These are phyloP conservation scores for Tricladium varicosporioides DNA, from an alignment of 2,329 filamentous ascomycete species.

Conservation along the genomic window DNA sequence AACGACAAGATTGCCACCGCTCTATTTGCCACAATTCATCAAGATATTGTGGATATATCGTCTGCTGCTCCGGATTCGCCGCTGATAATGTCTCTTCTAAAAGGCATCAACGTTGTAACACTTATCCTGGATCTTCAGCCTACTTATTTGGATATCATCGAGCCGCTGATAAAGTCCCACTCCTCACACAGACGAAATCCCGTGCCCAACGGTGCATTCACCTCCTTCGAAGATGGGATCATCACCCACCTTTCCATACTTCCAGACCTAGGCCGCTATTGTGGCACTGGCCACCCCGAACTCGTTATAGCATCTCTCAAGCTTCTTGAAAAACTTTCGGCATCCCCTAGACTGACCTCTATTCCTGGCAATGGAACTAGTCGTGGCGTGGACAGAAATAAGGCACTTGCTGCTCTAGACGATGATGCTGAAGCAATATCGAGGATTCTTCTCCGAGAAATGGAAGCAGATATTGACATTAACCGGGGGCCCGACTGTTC, in stretches of 20 bases:
- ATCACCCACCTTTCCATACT: slow-evolving; percentile 77
- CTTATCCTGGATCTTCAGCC: slow-evolving; percentile 82
- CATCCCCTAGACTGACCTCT: slow-evolving; percentile 61
- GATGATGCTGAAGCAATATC: slow-evolving; percentile 79
- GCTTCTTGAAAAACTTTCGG: slow-evolving; percentile 81
- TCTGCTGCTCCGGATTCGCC: slow-evolving; percentile 75
- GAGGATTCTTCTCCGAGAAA: slow-evolving; percentile 66
- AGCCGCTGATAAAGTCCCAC: slow-evolving; percentile 71
- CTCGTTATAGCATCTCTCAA: slow-evolving; percentile 78
- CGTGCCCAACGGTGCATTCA: slow-evolving; percentile 72
- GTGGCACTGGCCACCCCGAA: slow-evolving; percentile 77
- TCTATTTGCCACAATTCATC: slow-evolving; percentile 75
- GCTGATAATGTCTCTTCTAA: slow-evolving; percentile 73
- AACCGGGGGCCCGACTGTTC: slow-evolving; percentile 67
- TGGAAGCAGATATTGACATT: slow-evolving; percentile 69
- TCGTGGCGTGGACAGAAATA: slow-evolving; percentile 60
- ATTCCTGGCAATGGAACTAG: slow-evolving; percentile 21
- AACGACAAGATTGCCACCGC: slow-evolving; percentile 83
- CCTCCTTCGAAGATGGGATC: slow-evolving; percentile 91
- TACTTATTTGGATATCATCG: slow-evolving; percentile 87
- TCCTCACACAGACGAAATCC: slow-evolving; percentile 55
- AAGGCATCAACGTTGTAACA: slow-evolving; percentile 80
- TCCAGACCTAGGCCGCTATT: slow-evolving; percentile 81
- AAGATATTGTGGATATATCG: slow-evolving; percentile 70
- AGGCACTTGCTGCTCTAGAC: slow-evolving; percentile 85